These are phyloP conservation scores for Plasmodium gonderi DNA, from an alignment of 169 alveolate genomes.

Conservation along the genomic window DNA sequence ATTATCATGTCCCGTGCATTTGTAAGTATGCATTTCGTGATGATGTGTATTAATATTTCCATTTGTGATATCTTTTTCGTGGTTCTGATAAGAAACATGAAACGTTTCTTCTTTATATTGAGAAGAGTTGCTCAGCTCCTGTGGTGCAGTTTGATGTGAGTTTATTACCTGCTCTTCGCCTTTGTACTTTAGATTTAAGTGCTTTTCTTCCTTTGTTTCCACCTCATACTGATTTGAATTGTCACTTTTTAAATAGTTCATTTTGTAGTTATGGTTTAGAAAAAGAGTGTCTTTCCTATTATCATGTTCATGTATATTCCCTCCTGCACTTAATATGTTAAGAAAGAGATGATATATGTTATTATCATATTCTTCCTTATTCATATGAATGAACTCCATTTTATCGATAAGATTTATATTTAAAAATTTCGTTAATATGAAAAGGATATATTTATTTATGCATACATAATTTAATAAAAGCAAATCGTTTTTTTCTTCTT, in stretches of 20 bases:
- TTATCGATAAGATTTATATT: constrained; percentile 9
- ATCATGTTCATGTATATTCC: not conserved
- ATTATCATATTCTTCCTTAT: constrained; percentile 16
- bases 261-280: not conserved
- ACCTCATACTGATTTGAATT: not conserved
- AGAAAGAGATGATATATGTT: constrained; percentile 2
- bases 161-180: not conserved
- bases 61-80: not conserved
- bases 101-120: not conserved
- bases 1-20: not conserved
- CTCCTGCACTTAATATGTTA: constrained; percentile 13
- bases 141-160: not conserved
- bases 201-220: not conserved
- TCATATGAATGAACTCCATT: constrained; percentile 9
- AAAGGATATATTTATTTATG: constrained; percentile 21
- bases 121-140: not conserved
- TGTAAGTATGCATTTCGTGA: not conserved
- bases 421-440: constrained; percentile 38
- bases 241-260: not conserved
- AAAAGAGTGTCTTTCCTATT: not conserved
- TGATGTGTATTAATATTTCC: not conserved
- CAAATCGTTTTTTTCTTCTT: not conserved
- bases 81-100: not conserved
- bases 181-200: not conserved
- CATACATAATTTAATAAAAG: constrained; percentile 17